Conservation (phyloP, 2,329 filamentous ascomycete species). For the Blastomyces silverae region DNA sequence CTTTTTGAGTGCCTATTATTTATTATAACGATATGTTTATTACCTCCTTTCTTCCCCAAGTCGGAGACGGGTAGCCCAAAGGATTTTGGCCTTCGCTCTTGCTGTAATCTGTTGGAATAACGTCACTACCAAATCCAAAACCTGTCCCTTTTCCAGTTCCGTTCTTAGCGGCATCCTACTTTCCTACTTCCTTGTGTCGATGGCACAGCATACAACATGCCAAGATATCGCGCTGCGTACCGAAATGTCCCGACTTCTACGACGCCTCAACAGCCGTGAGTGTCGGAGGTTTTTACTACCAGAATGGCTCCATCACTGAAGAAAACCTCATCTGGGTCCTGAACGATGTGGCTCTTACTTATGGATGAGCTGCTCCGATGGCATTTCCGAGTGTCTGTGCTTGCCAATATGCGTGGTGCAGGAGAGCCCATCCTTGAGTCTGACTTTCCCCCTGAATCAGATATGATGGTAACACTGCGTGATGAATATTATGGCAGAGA, state of each 20-base stretch:
- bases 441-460: slow-evolving; percentile 24
- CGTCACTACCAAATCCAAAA: no score
- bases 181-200: no score
- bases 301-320: slow-evolving; percentile 18
- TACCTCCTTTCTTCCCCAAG: no score
- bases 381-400: slow-evolving; percentile 25
- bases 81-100: no score
- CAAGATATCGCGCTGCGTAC: slow-evolving; percentile 16
- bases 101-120: no score
- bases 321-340: slow-evolving; percentile 18
- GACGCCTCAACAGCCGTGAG: slow-evolving; percentile 16
- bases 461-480: slow-evolving; percentile 21
- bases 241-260: slow-evolving; percentile 20
- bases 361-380: slow-evolving; percentile 23
- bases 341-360: slow-evolving; percentile 15
- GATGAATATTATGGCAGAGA: slow-evolving; percentile 20
- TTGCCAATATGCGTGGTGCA: slow-evolving; percentile 25
- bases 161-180: no score
- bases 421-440: slow-evolving; percentile 25
- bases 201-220: no score
- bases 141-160: no score
- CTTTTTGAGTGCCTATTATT: neutral
- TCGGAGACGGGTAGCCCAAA: no score
- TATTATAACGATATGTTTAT: no score
- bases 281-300: slow-evolving; percentile 15